A percentile compares a stretch with the other conserved stretches of the same genome.
Evolutionary conservation across 2,329 filamentous ascomycete genomes (phyloP).

Genomic region (Pyrenophora graminea): DNA sequence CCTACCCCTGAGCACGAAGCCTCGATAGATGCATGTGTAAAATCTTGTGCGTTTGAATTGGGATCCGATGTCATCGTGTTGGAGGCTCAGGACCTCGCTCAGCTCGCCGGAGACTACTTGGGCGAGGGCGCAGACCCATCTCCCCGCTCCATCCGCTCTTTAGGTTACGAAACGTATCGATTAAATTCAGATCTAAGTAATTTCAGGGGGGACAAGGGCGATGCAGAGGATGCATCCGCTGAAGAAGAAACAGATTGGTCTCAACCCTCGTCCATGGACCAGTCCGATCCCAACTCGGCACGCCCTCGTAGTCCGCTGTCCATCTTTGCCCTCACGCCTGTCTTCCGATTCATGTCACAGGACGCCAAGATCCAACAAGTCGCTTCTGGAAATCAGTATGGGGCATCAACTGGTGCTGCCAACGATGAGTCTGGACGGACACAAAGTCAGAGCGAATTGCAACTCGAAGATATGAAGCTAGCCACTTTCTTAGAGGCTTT

Average conservation of each 20-base stretch:
- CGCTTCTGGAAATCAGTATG: constrained; percentile 12
- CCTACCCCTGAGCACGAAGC: constrained; percentile 59
- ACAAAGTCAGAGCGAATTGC: constrained; percentile 36
- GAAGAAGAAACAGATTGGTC: constrained; percentile 47
- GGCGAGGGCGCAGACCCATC: constrained; percentile 63
- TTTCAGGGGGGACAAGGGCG: constrained; percentile 34
- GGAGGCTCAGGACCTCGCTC: constrained; percentile 70
- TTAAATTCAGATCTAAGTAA: constrained; percentile 37
- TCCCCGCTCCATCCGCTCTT: constrained; percentile 50
- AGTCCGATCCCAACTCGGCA: constrained; percentile 15
- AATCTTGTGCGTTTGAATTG: constrained; percentile 64
- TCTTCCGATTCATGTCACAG: constrained; percentile 26
- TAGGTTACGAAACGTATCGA: constrained; percentile 61
- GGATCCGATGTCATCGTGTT: constrained; percentile 70
- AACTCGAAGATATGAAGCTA: constrained; percentile 46
- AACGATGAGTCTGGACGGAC: constrained; percentile 22
- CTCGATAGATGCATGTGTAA: constrained; percentile 65
- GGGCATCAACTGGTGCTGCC: constrained; percentile 13
- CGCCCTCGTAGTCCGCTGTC: constrained; percentile 20
- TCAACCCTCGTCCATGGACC: constrained; percentile 16
- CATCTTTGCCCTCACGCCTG: constrained; percentile 23
- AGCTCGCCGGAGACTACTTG: constrained; percentile 70
- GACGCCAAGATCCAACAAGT: constrained; percentile 20
- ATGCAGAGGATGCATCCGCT: constrained; percentile 30
- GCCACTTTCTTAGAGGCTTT: constrained; percentile 39